Evolutionary conservation across 139 green algal species (phyloP).

Genomic region (Coelastrella sp.): DNA sequence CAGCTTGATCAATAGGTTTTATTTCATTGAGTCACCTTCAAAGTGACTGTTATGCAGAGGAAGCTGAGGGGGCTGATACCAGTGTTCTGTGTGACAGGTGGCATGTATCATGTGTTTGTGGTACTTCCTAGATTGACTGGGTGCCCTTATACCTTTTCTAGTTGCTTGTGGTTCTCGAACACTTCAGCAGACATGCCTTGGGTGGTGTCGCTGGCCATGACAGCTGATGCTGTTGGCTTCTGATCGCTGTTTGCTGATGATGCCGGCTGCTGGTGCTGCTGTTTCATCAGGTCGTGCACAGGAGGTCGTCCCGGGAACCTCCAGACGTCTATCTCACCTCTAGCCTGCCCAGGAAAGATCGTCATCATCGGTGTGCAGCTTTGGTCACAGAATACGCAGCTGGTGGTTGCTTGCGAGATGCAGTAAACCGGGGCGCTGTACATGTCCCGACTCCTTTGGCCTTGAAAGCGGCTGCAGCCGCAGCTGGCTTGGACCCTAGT

Average conservation of each 20-base stretch:
- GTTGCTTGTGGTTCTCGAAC: too few relatives aligned
- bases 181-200: too few relatives aligned
- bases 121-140: too few relatives aligned
- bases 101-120: too few relatives aligned
- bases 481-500: background rate
- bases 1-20: too few relatives aligned
- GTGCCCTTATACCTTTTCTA: too few relatives aligned
- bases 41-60: background rate
- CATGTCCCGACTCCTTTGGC: conserved; percentile 18
- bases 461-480: background rate
- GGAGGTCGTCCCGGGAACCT: conserved; percentile 32
- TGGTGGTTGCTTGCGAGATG: conserved; percentile 52
- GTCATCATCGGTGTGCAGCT: conserved; percentile 52
- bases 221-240: too few relatives aligned
- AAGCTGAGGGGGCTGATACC: background rate
- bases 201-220: too few relatives aligned
- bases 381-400: conserved; percentile 53
- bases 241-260: too few relatives aligned
- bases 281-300: conserved; percentile 8
- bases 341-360: conserved; percentile 51
- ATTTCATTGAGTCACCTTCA: too few relatives aligned
- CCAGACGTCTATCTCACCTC: conserved; percentile 50
- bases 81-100: background rate
- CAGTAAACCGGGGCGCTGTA: conserved; percentile 34
- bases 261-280: background rate